These are phyloP conservation scores for Cryptosporidium parvum DNA, from an alignment of 169 alveolate species.

Conservation along the genomic window DNA sequence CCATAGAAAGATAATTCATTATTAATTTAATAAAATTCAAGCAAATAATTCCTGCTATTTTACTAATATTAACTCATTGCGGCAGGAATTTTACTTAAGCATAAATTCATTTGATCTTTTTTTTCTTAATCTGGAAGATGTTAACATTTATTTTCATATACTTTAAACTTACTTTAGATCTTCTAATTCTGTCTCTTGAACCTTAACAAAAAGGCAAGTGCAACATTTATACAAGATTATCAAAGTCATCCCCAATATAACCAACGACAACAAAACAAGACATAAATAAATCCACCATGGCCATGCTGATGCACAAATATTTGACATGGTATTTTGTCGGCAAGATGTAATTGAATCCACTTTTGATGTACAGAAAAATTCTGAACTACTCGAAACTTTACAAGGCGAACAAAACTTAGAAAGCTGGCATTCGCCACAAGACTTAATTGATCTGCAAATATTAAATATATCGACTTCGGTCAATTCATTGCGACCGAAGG, in stretches of 20 bases:
- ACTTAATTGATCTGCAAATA: slow-evolving; percentile 22
- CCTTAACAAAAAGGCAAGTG: slow-evolving; percentile 50
- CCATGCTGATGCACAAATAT: slow-evolving; percentile 53
- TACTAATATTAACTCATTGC: slow-evolving; percentile 2
- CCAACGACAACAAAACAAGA: slow-evolving; percentile 9
- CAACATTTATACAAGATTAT: slow-evolving; percentile 53
- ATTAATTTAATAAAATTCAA: slow-evolving; percentile 1
- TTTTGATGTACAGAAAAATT: slow-evolving; percentile 64
- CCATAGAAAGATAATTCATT: slow-evolving; percentile 32
- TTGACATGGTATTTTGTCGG: slow-evolving; percentile 16
- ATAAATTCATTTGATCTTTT: background rate
- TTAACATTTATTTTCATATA: background rate
- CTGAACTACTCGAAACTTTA: background rate
- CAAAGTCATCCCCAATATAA: slow-evolving; percentile 30
- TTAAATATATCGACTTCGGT: slow-evolving; percentile 30
- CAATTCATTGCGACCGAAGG: background rate
- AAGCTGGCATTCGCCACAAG: slow-evolving; percentile 65
- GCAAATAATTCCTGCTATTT: background rate
- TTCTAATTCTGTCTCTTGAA: slow-evolving; percentile 51
- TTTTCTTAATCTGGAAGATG: slow-evolving; percentile 1
- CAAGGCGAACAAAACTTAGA: slow-evolving; percentile 61
- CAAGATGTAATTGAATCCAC: slow-evolving; percentile 60
- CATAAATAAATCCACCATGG: slow-evolving; percentile 74
- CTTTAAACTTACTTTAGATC: slow-evolving; percentile 32
- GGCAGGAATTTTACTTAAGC: slow-evolving; percentile 1